phyloP scores from a whole-genome alignment of 2,329 filamentous ascomycete genomes.

The Neofusicoccum sp. region DNA sequence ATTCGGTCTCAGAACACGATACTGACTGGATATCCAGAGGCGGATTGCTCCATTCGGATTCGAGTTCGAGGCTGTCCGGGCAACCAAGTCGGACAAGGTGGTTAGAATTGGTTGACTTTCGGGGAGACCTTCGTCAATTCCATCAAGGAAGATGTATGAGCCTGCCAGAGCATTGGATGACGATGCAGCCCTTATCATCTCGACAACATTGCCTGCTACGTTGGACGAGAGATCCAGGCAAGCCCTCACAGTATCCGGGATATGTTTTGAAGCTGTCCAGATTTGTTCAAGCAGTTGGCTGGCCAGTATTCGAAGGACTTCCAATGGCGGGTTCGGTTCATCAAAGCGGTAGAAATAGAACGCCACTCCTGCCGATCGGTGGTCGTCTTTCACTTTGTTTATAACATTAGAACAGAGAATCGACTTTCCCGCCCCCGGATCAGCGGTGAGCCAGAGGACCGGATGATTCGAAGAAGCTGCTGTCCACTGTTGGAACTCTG shows the following conservation, averaged over 20 bases:
- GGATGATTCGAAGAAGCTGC: neutral
- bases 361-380: neutral
- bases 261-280: neutral
- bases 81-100: neutral
- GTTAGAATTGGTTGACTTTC: neutral
- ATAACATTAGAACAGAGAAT: conserved; percentile 11
- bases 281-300: neutral
- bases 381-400: neutral
- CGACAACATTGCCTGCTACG: neutral
- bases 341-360: conserved; percentile 17
- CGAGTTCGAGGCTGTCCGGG: neutral
- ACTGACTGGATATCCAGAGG: conserved; percentile 1
- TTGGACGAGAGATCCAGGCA: neutral
- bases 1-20: neutral
- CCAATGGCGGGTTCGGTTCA: neutral
- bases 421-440: conserved; percentile 12
- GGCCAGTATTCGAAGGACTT: neutral
- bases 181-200: neutral
- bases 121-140: neutral
- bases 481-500: conserved; percentile 6
- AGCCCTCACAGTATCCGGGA: neutral
- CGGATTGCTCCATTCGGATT: neutral
- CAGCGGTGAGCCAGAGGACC: conserved; percentile 12
- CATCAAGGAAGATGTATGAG: neutral
- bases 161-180: neutral